Conservation (phyloP, 495 filamentous ascomycete species). For the Talaromyces nanjingensis region DNA sequence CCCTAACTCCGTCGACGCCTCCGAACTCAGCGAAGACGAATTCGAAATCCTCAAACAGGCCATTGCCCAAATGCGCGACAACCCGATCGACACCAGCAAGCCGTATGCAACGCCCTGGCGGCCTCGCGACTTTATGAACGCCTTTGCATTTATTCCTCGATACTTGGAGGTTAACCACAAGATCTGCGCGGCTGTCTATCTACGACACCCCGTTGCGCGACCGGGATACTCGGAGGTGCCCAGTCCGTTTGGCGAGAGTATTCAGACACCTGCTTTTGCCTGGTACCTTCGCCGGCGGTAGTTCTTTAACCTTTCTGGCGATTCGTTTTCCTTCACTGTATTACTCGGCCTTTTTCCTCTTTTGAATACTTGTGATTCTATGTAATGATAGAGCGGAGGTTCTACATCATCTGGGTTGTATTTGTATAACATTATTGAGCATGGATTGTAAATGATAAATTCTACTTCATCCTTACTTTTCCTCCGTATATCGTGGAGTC, state of each 20-base stretch:
- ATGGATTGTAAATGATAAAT: neutral
- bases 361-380: constrained; percentile 4
- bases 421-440: constrained; percentile 2
- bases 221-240: constrained; percentile 86
- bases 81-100: constrained; percentile 68
- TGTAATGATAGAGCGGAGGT: neutral
- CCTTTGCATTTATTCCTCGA: constrained; percentile 89
- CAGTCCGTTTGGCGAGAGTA: constrained; percentile 61
- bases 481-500: no score
- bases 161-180: constrained; percentile 97
- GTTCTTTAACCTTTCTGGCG: constrained; percentile 11
- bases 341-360: constrained; percentile 28
- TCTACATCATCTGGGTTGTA: neutral
- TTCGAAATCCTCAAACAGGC: constrained; percentile 38
- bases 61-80: constrained; percentile 53
- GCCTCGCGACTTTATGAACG: constrained; percentile 78
- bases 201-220: constrained; percentile 90
- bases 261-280: constrained; percentile 73
- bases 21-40: constrained; percentile 34
- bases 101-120: constrained; percentile 88
- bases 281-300: constrained; percentile 90
- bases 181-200: constrained; percentile 89
- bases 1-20: constrained; percentile 24
- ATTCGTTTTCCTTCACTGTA: constrained; percentile 22
- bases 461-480: neutral